phyloP scores from a whole-genome alignment of 805 yeast genomes.

The Cyberlindnera samutprakarnensis region DNA sequence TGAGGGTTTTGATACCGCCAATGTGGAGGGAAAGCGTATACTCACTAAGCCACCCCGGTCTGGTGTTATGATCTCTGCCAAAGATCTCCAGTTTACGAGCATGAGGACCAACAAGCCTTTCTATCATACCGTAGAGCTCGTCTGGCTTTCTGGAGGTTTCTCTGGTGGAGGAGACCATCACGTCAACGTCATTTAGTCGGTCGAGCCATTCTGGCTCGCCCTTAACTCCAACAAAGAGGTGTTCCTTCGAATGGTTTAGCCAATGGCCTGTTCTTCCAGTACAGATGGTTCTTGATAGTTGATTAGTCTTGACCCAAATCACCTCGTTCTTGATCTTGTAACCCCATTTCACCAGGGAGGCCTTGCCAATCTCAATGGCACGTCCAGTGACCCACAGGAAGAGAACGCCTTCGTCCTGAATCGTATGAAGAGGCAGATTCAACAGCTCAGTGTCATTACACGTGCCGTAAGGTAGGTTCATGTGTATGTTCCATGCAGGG shows the following conservation, averaged over 20 bases:
- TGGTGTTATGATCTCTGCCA: conserved; percentile 77
- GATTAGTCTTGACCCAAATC: conserved; percentile 89
- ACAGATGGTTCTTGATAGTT: conserved; percentile 78
- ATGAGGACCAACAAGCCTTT: conserved; percentile 70
- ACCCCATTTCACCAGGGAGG: conserved; percentile 76
- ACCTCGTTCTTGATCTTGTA: conserved; percentile 71
- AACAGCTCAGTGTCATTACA: conserved; percentile 71
- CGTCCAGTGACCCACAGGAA: conserved; percentile 95
- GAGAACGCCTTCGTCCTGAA: conserved; percentile 80
- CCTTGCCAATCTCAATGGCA: conserved; percentile 81
- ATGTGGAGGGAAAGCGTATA: neutral
- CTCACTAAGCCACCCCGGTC: conserved; percentile 79
- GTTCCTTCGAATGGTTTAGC: conserved; percentile 94
- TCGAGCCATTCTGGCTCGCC: conserved; percentile 74
- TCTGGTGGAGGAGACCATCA: conserved; percentile 74
- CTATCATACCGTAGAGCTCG: conserved; percentile 80
- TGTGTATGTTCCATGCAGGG: conserved; percentile 93
- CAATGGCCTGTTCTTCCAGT: conserved; percentile 97
- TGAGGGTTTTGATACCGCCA: neutral
- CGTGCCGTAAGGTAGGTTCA: conserved; percentile 73
- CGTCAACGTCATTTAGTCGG: conserved; percentile 60
- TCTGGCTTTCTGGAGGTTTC: conserved; percentile 91
- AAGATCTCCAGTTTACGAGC: conserved; percentile 81
- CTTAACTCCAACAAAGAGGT: conserved; percentile 75
- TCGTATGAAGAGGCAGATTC: conserved; percentile 51